Conservation (phyloP, 148 eudicot species). For the Fagopyrum esculentum region DNA sequence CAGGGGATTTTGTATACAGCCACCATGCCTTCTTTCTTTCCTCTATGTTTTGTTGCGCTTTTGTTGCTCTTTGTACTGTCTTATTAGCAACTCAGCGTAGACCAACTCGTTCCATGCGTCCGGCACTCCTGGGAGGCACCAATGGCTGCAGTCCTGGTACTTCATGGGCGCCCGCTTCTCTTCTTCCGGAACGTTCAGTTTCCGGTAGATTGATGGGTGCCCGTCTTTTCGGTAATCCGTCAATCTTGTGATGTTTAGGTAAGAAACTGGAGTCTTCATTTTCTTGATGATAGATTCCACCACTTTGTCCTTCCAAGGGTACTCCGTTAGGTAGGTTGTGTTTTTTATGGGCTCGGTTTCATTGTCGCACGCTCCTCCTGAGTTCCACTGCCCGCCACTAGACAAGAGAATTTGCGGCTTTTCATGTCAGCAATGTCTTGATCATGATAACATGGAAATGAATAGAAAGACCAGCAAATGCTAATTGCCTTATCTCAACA, state of each 20-base stretch:
- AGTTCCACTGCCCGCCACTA: conserved; percentile 98
- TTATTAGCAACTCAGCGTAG: conserved; percentile 63
- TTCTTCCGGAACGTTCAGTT: conserved; percentile 30
- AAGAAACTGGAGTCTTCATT: conserved; percentile 65
- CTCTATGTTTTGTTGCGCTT: conserved; percentile 19
- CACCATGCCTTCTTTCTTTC: background rate
- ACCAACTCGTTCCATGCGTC: conserved; percentile 94
- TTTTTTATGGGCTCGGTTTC: conserved; percentile 79
- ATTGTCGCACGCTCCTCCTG: conserved; percentile 78
- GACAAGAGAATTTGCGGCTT: conserved; percentile 11
- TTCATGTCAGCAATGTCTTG: no score
- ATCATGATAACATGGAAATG: no score
- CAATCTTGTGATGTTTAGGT: conserved; percentile 66
- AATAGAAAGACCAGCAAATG: no score
- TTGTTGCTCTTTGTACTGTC: conserved; percentile 30
- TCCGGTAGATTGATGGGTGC: conserved; percentile 78
- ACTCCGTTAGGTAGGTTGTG: conserved; percentile 42
- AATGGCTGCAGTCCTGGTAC: conserved; percentile 93
- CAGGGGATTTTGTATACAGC: background rate
- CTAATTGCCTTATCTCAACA: no score
- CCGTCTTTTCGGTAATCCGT: conserved; percentile 85
- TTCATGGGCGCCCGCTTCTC: conserved; percentile 47
- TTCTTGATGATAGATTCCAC: conserved; percentile 53
- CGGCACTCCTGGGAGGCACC: conserved; percentile 99
- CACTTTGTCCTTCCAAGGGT: conserved; percentile 65